These are phyloP conservation scores for Adansonia digitata DNA, from an alignment of 345 rosid genomes.

Conservation along the genomic window DNA sequence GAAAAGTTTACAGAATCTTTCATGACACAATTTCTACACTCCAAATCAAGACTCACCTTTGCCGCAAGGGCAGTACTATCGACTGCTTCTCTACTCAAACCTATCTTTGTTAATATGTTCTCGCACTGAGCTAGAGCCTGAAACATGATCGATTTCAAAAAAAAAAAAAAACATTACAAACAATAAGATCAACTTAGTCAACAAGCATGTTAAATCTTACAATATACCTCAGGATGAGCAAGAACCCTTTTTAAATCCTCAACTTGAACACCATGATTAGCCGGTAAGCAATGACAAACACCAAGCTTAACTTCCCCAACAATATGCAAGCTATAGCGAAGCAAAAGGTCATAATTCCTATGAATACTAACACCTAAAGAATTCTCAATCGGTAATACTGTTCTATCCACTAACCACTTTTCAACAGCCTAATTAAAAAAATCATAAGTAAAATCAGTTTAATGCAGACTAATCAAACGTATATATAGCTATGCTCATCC, in stretches of 20 bases:
- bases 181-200: not conserved
- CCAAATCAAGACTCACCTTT: conserved; percentile 42
- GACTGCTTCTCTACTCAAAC: conserved; percentile 81
- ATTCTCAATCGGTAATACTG: conserved; percentile 94
- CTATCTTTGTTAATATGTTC: conserved; percentile 69
- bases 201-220: not conserved
- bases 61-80: conserved; percentile 99
- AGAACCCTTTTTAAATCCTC: conserved; percentile 81
- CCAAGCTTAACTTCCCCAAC: conserved; percentile 95
- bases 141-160: conserved; percentile 1
- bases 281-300: conserved; percentile 87
- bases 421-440: conserved; percentile 10
- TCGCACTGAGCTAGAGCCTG: conserved; percentile 99
- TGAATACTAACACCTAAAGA: conserved; percentile 98
- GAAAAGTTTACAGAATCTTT: not conserved
- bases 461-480: not conserved
- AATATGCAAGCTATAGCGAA: conserved; percentile 85
- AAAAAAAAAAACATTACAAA: not conserved
- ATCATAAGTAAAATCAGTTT: not conserved
- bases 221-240: conserved; percentile 91
- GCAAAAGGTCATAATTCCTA: conserved; percentile 46
- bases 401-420: conserved; percentile 86
- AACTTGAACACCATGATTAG: conserved; percentile 74
- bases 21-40: not conserved
- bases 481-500: not conserved